Evolutionary conservation across 2,329 filamentous ascomycete species (phyloP).

Genomic region (Alternaria brassicae): DNA sequence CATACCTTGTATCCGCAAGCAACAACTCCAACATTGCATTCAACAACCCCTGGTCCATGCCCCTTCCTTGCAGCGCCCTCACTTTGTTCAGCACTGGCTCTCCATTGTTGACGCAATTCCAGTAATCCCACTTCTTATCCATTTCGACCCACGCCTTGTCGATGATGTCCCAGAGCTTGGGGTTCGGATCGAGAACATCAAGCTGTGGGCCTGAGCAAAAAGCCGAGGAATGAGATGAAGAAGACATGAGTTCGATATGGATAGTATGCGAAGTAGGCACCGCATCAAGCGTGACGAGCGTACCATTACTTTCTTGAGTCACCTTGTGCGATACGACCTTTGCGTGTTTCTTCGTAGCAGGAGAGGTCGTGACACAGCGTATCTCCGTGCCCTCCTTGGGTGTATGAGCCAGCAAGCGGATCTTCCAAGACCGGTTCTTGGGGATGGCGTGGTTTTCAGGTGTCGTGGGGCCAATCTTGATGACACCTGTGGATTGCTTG

Average conservation of each 20-base stretch:
- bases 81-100: constrained; percentile 42
- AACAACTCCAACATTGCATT: constrained; percentile 47
- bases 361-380: constrained; percentile 33
- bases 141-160: constrained; percentile 39
- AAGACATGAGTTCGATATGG: constrained; percentile 36
- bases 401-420: constrained; percentile 44
- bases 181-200: constrained; percentile 42
- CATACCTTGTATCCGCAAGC: constrained; percentile 45
- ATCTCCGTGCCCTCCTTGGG: constrained; percentile 22
- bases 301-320: constrained; percentile 31
- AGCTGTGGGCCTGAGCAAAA: constrained; percentile 35
- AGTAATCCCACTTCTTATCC: constrained; percentile 45
- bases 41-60: constrained; percentile 35
- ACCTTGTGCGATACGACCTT: constrained; percentile 31
- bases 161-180: constrained; percentile 39
- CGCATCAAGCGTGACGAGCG: constrained; percentile 32
- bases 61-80: constrained; percentile 37
- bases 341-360: constrained; percentile 33
- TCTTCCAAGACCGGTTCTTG: constrained; percentile 39
- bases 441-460: constrained; percentile 37
- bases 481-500: constrained; percentile 46
- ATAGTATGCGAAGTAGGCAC: constrained; percentile 32
- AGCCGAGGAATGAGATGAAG: constrained; percentile 35
- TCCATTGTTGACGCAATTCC: constrained; percentile 37
- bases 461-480: constrained; percentile 46